Base-by-base conservation (phyloP, 192 early-diverging fungal genomes). In the Coemansia asiatica region DNA sequence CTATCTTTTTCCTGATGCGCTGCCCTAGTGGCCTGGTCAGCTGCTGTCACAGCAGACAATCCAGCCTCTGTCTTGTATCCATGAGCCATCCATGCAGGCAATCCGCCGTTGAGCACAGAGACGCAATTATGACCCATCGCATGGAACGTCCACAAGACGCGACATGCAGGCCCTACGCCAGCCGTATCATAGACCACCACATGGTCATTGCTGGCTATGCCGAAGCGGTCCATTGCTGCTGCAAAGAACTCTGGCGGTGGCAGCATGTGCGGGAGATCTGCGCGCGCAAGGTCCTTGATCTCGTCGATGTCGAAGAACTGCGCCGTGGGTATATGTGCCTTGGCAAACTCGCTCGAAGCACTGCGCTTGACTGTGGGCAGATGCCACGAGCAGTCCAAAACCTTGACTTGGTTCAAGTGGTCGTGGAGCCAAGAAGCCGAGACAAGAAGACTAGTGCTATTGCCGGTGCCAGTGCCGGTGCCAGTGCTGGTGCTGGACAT, bases 81-180 rank as follows among this genome's bases (percentile, higher is more conserved):
- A 22, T 85, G 85, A 6, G 64, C 66, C 9, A 79, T 69, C 96
- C 96, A 98, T 31, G 85, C 86, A 2, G 87, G 88, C 33, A 98
- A 69, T 9, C 96, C 96, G 23, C 96, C 96, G 49, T 98, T 85
- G 56, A 98, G 72, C 6, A 98, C 86, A 31, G 91, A 94, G 2
- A 95, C 88, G 2, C 91, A 90, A 29, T 89, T 58, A 61, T 98
- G 96, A 15, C 93, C 93, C 88, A 98, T 77, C 6, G 75, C 69
- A 73, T 91, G 92, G 79, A 96, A 94, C 49, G 92, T 94, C 95
- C 94, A 98, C 74, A 90, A 97, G 21, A 93, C 91, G 16, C 96
- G 87, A 46, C 88, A 87, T 7, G 95, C 88, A 15, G 95, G 90
- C 53, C 90, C 86, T 31, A 92, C 81, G 6, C 94, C 94, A 2